Evolutionary conservation across 139 green algal genomes (phyloP).

Genomic region (Asterochloris sp.): DNA sequence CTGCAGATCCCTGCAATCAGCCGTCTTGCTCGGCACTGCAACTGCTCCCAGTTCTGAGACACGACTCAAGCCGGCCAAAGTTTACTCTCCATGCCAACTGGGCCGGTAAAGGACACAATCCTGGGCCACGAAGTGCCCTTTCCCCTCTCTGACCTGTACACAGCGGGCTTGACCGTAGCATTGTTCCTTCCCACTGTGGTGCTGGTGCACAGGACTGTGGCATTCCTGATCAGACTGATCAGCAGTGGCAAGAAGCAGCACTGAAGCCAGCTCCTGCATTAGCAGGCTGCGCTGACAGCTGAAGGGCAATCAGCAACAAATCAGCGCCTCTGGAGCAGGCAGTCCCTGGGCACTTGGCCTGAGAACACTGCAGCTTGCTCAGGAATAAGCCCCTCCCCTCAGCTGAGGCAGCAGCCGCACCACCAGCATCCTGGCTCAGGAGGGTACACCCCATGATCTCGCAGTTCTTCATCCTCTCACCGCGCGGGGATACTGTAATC

Average conservation of each 20-base stretch:
- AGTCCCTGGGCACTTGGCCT: not conserved
- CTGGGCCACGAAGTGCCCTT: conserved; percentile 50
- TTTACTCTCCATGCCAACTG: not conserved
- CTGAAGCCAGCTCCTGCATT: not conserved
- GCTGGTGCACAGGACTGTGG: conserved; percentile 30
- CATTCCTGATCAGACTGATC: conserved; percentile 6
- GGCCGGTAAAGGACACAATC: conserved; percentile 12
- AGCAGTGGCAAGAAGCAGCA: conserved; percentile 5
- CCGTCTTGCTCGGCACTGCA: not conserved
- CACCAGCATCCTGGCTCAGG: not conserved
- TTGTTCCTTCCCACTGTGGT: conserved; percentile 46
- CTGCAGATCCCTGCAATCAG: not conserved
- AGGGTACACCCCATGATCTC: conserved; percentile 63
- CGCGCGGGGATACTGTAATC: conserved; percentile 90
- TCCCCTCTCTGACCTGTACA: conserved; percentile 37
- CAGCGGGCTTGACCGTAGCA: conserved; percentile 39
- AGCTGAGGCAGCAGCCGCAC: not conserved
- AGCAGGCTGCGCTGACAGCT: not conserved
- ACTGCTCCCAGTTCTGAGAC: not conserved
- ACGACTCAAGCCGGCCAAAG: not conserved
- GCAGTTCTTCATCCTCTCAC: conserved; percentile 90
- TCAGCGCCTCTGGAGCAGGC: not conserved
- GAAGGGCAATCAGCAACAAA: not conserved
- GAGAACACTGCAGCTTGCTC: not conserved
- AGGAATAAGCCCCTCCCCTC: not conserved